Conservation (phyloP, 2,329 filamentous ascomycete species). For the Fonsecaea pedrosoi region DNA sequence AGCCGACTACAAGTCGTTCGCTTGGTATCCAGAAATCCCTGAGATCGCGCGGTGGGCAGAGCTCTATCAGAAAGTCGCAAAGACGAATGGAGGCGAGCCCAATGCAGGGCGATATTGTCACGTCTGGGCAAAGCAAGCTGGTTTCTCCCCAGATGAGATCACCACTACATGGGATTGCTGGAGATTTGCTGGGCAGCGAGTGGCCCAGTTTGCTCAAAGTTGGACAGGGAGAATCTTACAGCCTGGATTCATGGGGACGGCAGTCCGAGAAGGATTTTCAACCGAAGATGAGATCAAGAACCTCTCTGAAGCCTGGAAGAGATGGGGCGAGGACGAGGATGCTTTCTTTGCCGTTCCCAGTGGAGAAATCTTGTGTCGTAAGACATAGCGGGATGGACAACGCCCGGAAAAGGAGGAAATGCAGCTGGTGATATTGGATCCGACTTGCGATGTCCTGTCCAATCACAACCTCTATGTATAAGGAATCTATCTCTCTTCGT, state of each 20-base stretch:
- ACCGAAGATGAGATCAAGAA: conserved; percentile 37
- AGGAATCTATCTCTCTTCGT: background rate
- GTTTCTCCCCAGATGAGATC: conserved; percentile 38
- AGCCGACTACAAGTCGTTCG: conserved; percentile 42
- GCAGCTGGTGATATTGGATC: background rate
- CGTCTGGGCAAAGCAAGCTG: conserved; percentile 42
- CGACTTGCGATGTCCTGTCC: too few relatives aligned
- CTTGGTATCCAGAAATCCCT: conserved; percentile 43
- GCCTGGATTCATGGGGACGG: conserved; percentile 36
- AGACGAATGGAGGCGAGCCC: conserved; percentile 44
- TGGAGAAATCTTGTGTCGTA: conserved; percentile 35
- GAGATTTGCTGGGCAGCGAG: conserved; percentile 35
- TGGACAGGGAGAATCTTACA: conserved; percentile 38
- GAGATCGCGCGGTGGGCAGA: conserved; percentile 41
- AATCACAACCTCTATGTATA: background rate
- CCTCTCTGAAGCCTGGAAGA: conserved; percentile 38
- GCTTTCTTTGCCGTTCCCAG: conserved; percentile 31
- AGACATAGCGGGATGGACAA: conserved; percentile 19
- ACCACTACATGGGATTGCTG: conserved; percentile 34
- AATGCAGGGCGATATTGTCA: conserved; percentile 41
- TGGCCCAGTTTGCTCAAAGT: conserved; percentile 34
- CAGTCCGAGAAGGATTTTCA: conserved; percentile 36
- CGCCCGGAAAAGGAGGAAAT: background rate
- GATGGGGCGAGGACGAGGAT: conserved; percentile 38
- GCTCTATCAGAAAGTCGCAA: conserved; percentile 42